Evolutionary conservation across 768 basidiomycete species (phyloP).

Genomic region (Termitomyces sp.): DNA sequence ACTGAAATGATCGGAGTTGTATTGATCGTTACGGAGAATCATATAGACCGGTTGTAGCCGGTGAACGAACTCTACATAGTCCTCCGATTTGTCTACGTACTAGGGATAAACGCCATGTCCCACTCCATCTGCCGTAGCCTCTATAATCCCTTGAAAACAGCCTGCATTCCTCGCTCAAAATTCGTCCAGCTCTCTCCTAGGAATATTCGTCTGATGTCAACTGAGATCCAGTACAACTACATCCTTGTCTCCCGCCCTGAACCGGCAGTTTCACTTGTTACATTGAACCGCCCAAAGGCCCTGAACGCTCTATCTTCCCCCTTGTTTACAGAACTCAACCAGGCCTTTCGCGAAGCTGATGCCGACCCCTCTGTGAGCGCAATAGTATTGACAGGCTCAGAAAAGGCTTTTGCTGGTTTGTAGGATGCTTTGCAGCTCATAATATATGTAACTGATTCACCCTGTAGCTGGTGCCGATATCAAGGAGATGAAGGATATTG

Average conservation of each 20-base stretch:
- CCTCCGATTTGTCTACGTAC: no score
- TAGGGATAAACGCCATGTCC: constrained; percentile 18
- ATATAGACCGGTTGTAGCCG: no score
- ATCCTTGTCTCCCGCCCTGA: constrained; percentile 70
- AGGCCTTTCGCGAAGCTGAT: constrained; percentile 69
- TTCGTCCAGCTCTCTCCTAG: constrained; percentile 6
- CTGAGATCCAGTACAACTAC: constrained; percentile 46
- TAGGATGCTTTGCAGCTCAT: constrained; percentile 5
- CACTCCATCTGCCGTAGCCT: constrained; percentile 17
- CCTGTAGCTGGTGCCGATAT: constrained; percentile 90
- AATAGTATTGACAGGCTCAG: constrained; percentile 89
- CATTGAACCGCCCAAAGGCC: constrained; percentile 86
- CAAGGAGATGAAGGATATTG: constrained; percentile 98
- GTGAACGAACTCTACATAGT: no score
- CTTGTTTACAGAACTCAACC: constrained; percentile 79
- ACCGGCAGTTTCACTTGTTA: constrained; percentile 72
- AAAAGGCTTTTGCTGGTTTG: constrained; percentile 90
- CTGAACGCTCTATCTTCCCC: constrained; percentile 84
- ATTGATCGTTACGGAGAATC: no score
- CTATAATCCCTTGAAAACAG: constrained; percentile 14
- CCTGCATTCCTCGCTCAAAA: constrained; percentile 7
- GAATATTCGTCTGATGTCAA: constrained; percentile 47
- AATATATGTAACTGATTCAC: constrained; percentile 1
- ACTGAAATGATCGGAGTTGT: no score
- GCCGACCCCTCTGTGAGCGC: constrained; percentile 71